Evolutionary conservation across 169 alveolate genomes (phyloP).

Genomic region (Plasmodium vinckei): DNA sequence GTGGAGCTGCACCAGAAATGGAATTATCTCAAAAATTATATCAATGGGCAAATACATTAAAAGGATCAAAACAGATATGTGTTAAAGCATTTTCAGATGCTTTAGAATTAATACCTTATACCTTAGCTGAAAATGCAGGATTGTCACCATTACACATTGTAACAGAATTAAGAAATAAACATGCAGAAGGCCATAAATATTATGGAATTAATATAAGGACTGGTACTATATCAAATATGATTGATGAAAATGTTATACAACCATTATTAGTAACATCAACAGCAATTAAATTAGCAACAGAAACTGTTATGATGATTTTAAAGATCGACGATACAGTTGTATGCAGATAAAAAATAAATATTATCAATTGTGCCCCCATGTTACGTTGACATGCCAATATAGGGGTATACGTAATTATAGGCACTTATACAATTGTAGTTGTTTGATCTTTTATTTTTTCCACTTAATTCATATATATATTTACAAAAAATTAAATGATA

Average conservation of each 20-base stretch:
- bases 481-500: no score
- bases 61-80: constrained; percentile 96
- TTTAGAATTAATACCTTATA: constrained; percentile 98
- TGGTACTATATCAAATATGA: constrained; percentile 90
- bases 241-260: constrained; percentile 96
- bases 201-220: constrained; percentile 97
- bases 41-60: constrained; percentile 91
- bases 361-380: background rate
- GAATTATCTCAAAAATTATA: constrained; percentile 93
- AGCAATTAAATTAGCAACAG: constrained; percentile 98
- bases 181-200: constrained; percentile 91
- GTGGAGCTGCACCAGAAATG: constrained; percentile 99
- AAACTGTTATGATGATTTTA: constrained; percentile 98
- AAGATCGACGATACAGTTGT: constrained; percentile 98
- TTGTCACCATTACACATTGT: constrained; percentile 97
- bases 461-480: no score
- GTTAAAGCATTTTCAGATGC: constrained; percentile 99
- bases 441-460: no score
- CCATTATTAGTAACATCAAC: constrained; percentile 98
- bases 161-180: constrained; percentile 95
- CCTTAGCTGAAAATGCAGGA: constrained; percentile 99
- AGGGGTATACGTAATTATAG: background rate
- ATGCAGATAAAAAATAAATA: constrained; percentile 38
- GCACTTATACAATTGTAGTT: no score
- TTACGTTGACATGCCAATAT: background rate